A percentile compares a stretch with the other conserved stretches of the same genome.
Evolutionary conservation across 1,284 basidiomycete species (phyloP).

Genomic region (Ceratobasidium sp.): DNA sequence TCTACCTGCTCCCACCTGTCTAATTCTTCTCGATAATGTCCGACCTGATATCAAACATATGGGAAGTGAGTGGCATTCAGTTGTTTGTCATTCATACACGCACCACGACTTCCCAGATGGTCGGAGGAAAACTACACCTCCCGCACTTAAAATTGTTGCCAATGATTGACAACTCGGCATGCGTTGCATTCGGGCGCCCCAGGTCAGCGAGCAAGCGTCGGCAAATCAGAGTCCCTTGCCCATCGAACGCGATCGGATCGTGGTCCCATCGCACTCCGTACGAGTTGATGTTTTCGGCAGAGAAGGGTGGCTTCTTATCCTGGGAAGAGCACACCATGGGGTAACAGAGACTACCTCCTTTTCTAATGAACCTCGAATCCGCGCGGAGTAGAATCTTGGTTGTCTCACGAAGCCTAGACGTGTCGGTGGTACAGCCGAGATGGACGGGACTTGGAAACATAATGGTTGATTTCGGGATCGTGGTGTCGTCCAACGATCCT

Average conservation of each 20-base stretch:
- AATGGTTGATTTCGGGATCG: background rate
- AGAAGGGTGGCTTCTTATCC: background rate
- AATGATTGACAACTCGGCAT: background rate
- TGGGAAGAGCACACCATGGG: background rate
- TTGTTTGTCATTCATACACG: background rate
- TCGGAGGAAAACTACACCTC: background rate
- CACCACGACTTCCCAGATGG: background rate
- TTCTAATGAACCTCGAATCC: background rate
- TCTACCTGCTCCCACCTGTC: background rate
- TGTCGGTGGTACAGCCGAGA: background rate
- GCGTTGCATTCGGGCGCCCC: background rate
- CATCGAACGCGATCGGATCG: background rate
- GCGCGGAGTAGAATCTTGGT: background rate
- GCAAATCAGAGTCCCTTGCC: background rate
- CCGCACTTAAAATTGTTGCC: background rate
- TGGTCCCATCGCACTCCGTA: background rate
- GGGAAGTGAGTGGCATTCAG: background rate
- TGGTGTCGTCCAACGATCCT: background rate
- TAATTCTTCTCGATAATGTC: background rate
- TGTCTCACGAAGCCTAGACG: background rate
- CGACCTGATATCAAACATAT: background rate
- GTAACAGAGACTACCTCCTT: background rate
- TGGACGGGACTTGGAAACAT: background rate
- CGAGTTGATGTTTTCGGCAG: background rate
- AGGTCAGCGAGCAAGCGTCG: background rate